phyloP scores from a whole-genome alignment of 139 green algal species.

The Chlorella sp. region DNA sequence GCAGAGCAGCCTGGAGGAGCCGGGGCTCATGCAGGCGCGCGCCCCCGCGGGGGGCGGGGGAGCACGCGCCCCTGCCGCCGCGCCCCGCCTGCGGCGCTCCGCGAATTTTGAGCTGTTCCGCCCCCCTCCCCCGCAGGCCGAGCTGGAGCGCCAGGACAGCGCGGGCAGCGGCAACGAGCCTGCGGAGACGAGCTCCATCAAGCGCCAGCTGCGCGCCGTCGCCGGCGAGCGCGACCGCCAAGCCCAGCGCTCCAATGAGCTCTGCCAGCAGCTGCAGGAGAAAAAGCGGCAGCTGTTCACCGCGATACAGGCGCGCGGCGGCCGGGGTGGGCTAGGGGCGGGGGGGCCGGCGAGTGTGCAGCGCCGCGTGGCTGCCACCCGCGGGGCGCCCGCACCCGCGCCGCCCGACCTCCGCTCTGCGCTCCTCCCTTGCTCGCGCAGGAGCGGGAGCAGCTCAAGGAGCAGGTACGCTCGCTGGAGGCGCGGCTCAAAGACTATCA shows the following conservation, averaged over 20 bases:
- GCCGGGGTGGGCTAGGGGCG: no score
- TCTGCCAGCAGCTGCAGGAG: conserved; percentile 33
- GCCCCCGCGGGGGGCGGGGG: conserved; percentile 10
- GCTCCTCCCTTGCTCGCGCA: background rate
- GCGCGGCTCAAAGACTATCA: conserved; percentile 25
- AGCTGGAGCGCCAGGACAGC: conserved; percentile 30
- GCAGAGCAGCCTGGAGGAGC: conserved; percentile 33
- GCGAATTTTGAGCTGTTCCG: no score
- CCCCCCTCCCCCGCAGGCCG: no score
- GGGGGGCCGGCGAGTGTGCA: no score
- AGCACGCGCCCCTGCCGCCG: no score
- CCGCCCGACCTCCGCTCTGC: no score
- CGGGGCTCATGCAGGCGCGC: background rate
- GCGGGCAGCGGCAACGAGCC: conserved; percentile 34
- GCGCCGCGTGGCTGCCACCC: no score
- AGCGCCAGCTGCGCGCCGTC: conserved; percentile 19
- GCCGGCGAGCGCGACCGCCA: conserved; percentile 7
- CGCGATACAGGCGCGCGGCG: conserved; percentile 25
- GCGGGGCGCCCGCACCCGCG: no score
- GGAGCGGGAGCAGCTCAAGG: conserved; percentile 27
- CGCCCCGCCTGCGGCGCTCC: no score
- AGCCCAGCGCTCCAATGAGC: conserved; percentile 20
- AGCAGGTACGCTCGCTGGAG: conserved; percentile 26
- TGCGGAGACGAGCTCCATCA: conserved; percentile 14
- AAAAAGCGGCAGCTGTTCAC: conserved; percentile 34